These are phyloP conservation scores for Salmacisia buchloeana DNA, from an alignment of 1,284 basidiomycete genomes.

Conservation along the genomic window DNA sequence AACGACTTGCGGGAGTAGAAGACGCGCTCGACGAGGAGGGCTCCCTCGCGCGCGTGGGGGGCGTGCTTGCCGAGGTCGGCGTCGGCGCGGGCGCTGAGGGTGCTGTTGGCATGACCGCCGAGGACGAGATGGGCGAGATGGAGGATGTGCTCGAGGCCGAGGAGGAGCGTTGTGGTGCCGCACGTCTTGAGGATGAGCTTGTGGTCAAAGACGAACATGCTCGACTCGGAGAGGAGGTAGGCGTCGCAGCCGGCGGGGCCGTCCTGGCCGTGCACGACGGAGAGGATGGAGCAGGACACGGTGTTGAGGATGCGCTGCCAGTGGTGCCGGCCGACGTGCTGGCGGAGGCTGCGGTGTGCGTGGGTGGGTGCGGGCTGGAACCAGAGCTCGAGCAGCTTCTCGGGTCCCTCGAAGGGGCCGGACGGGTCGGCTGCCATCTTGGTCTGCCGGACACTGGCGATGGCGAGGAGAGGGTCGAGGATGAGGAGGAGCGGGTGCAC, in stretches of 20 bases:
- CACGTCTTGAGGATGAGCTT: slow-evolving; percentile 98
- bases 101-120: slow-evolving; percentile 60
- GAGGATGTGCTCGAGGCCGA: slow-evolving; percentile 58
- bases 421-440: slow-evolving; percentile 2
- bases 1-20: slow-evolving; percentile 99
- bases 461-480: not conserved
- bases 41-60: slow-evolving; percentile 17
- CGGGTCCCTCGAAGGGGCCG: slow-evolving; percentile 59
- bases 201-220: slow-evolving; percentile 91
- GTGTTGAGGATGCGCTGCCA: slow-evolving; percentile 98
- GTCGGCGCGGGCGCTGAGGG: slow-evolving; percentile 4
- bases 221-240: slow-evolving; percentile 79
- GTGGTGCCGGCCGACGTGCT: slow-evolving; percentile 61
- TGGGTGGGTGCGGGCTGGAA: slow-evolving; percentile 54
- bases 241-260: slow-evolving; percentile 66
- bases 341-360: not conserved
- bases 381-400: slow-evolving; percentile 98
- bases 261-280: slow-evolving; percentile 75
- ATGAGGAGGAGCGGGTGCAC: not conserved
- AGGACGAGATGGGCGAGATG: slow-evolving; percentile 66
- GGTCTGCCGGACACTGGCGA: not conserved
- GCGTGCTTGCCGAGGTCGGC: not conserved
- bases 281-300: slow-evolving; percentile 94
- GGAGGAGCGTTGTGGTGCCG: slow-evolving; percentile 93
- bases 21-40: slow-evolving; percentile 35